A percentile compares a stretch with the other conserved stretches of the same genome.
These are phyloP conservation scores for Suillus occidentalis DNA, from an alignment of 768 basidiomycete species.

Conservation along the genomic window DNA sequence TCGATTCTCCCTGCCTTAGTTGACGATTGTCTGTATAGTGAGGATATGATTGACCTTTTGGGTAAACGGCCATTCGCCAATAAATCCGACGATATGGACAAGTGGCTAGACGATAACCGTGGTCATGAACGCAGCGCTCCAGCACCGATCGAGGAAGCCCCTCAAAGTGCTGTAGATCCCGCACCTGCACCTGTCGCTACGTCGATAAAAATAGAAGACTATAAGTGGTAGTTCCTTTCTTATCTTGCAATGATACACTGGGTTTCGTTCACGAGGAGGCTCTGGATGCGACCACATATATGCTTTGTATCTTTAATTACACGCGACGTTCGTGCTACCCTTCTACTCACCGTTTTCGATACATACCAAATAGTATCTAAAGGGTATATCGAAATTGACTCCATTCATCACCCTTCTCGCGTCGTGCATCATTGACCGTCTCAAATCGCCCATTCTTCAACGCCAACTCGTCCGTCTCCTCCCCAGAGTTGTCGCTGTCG, in stretches of 20 bases:
- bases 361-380: constrained; percentile 42
- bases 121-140: constrained; percentile 60
- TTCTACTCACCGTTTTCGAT: constrained; percentile 34
- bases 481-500: constrained; percentile 45
- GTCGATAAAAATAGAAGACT: constrained; percentile 37
- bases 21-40: constrained; percentile 41
- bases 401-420: constrained; percentile 69
- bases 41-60: constrained; percentile 83
- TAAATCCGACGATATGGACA: constrained; percentile 91
- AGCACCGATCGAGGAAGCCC: constrained; percentile 55
- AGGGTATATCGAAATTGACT: constrained; percentile 73
- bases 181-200: constrained; percentile 51
- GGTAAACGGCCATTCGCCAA: constrained; percentile 82
- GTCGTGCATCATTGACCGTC: constrained; percentile 56
- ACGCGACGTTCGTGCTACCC: constrained; percentile 13
- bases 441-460: constrained; percentile 51
- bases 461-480: constrained; percentile 32
- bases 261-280: constrained; percentile 5
- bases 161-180: constrained; percentile 40
- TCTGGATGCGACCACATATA: constrained; percentile 9
- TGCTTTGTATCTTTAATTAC: constrained; percentile 29
- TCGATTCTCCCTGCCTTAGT: constrained; percentile 5
- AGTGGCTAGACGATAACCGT: constrained; percentile 87
- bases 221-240: constrained; percentile 14
- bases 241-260: background rate